phyloP scores from a whole-genome alignment of 2,329 filamentous ascomycete species.

The Aspergillus fructus region DNA sequence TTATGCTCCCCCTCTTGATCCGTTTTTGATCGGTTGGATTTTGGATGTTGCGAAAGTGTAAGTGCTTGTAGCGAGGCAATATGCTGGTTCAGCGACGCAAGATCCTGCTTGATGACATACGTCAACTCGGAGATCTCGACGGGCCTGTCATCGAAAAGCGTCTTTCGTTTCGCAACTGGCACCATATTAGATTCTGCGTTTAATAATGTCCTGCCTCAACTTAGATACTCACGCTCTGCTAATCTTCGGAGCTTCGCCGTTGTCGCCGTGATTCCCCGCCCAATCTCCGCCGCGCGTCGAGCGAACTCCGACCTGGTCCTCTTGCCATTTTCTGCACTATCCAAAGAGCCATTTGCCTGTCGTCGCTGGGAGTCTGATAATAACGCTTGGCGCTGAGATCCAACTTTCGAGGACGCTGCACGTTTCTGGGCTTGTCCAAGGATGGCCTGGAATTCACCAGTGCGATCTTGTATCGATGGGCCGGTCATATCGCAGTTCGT shows the following conservation, averaged over 20 bases:
- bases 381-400: slow-evolving; percentile 77
- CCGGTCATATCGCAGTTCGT: slow-evolving; percentile 48
- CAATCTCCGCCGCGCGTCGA: slow-evolving; percentile 85
- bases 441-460: slow-evolving; percentile 90
- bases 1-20: slow-evolving; percentile 94
- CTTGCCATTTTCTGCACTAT: slow-evolving; percentile 47
- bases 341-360: slow-evolving; percentile 59
- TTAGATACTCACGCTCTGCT: slow-evolving; percentile 65
- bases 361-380: slow-evolving; percentile 67
- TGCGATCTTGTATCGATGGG: slow-evolving; percentile 90
- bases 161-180: slow-evolving; percentile 87
- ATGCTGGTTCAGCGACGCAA: slow-evolving; percentile 80
- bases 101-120: slow-evolving; percentile 96
- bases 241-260: slow-evolving; percentile 95
- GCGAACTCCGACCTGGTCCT: slow-evolving; percentile 83
- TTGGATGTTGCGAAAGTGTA: slow-evolving; percentile 73
- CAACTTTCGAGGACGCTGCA: slow-evolving; percentile 72
- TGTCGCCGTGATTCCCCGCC: slow-evolving; percentile 83
- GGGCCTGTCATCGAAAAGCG: slow-evolving; percentile 92
- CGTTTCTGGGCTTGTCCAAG: slow-evolving; percentile 80
- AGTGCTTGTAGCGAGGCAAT: slow-evolving; percentile 80
- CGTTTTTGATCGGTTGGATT: slow-evolving; percentile 45
- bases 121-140: slow-evolving; percentile 97
- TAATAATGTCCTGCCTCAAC: background rate
- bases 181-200: background rate